phyloP scores from a whole-genome alignment of 2,329 filamentous ascomycete genomes.

The Lecanicillium sp. region DNA sequence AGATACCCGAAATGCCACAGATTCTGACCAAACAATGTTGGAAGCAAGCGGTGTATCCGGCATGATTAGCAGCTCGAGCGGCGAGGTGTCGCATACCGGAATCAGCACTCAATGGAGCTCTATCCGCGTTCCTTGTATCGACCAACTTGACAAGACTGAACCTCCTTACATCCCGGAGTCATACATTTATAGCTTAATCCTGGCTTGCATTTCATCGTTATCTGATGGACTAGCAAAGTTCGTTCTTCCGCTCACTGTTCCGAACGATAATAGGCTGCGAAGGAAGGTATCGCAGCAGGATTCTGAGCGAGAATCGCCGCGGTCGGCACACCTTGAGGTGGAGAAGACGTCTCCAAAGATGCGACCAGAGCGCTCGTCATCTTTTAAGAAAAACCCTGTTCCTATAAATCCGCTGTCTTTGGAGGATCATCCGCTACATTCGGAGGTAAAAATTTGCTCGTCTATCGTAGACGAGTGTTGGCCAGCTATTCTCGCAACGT shows the following conservation, averaged over 20 bases:
- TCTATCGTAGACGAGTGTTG: slow-evolving; percentile 85
- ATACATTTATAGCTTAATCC: slow-evolving; percentile 82
- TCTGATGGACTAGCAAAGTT: slow-evolving; percentile 92
- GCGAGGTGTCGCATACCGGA: slow-evolving; percentile 60
- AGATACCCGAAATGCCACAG: slow-evolving; percentile 42
- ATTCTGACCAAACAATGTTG: slow-evolving; percentile 74
- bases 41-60: slow-evolving; percentile 83
- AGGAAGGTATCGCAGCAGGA: slow-evolving; percentile 39
- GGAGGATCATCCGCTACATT: slow-evolving; percentile 61
- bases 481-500: slow-evolving; percentile 90
- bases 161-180: slow-evolving; percentile 79
- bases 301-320: slow-evolving; percentile 33
- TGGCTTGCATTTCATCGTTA: slow-evolving; percentile 82
- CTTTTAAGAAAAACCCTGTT: slow-evolving; percentile 66
- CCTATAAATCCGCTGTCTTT: slow-evolving; percentile 77
- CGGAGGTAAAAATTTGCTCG: slow-evolving; percentile 68
- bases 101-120: slow-evolving; percentile 91
- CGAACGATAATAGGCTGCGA: slow-evolving; percentile 53
- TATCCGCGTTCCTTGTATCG: slow-evolving; percentile 78
- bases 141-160: slow-evolving; percentile 88
- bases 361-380: slow-evolving; percentile 50
- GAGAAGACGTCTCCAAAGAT: slow-evolving; percentile 22
- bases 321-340: slow-evolving; percentile 25
- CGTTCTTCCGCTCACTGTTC: slow-evolving; percentile 81
- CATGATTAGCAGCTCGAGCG: slow-evolving; percentile 67